Percentiles rank a stretch among this genome's conserved stretches.
These are phyloP conservation scores for Carpinus fangiana DNA, from an alignment of 306 rosid species.

Conservation along the genomic window DNA sequence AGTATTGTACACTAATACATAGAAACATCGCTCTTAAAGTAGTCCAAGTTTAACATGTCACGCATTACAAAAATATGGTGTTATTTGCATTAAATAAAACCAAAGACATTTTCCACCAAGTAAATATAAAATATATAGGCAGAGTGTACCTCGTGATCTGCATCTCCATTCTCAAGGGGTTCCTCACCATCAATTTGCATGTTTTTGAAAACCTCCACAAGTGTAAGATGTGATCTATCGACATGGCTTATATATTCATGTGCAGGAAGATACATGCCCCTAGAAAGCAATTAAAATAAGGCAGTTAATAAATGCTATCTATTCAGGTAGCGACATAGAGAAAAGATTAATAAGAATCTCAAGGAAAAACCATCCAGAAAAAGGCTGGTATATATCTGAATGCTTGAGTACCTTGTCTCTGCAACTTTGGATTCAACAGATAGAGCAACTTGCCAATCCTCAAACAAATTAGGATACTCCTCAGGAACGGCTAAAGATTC, in stretches of 20 bases:
- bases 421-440: constrained; percentile 79
- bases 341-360: background rate
- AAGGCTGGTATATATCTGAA: background rate
- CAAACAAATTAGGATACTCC: constrained; percentile 93
- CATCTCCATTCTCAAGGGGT: constrained; percentile 84
- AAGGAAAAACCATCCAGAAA: background rate
- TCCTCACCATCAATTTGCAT: constrained; percentile 72
- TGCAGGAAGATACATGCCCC: constrained; percentile 77
- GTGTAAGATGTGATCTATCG: constrained; percentile 63
- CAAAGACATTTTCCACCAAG: constrained; percentile 4
- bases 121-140: constrained; percentile 10
- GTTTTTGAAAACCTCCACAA: constrained; percentile 86
- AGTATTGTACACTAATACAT: background rate
- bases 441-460: constrained; percentile 96
- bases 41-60: background rate
- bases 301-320: constrained; percentile 24
- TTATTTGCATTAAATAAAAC: background rate
- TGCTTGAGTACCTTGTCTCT: constrained; percentile 54
- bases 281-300: constrained; percentile 33
- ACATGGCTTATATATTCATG: constrained; percentile 62
- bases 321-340: constrained; percentile 8
- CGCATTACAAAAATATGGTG: background rate
- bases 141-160: constrained; percentile 62
- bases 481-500: constrained; percentile 98
- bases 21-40: background rate